phyloP scores from a whole-genome alignment of 179 eudicot genomes.

The Beta lomatogona region DNA sequence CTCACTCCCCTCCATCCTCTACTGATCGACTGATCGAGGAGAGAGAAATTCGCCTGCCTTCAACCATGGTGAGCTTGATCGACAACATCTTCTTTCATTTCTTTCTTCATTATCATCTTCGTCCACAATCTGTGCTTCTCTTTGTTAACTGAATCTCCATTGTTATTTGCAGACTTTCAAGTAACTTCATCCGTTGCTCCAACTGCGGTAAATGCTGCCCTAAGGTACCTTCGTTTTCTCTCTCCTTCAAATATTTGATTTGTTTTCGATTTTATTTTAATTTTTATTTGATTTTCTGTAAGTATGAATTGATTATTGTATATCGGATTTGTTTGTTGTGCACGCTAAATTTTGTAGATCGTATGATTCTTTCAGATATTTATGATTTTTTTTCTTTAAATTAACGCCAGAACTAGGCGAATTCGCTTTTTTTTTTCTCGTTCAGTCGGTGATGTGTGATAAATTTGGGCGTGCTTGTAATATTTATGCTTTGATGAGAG shows the following conservation, averaged over 20 bases:
- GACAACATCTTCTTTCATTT: too few species aligned
- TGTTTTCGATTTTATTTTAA: background rate
- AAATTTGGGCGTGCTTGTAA: too few species aligned
- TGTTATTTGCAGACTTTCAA: slow-evolving; percentile 65
- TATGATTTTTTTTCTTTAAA: too few species aligned
- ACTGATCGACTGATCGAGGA: too few species aligned
- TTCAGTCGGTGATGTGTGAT: too few species aligned
- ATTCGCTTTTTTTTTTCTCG: too few species aligned
- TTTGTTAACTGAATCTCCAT: background rate
- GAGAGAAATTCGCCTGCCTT: background rate
- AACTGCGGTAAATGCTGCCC: slow-evolving; percentile 93
- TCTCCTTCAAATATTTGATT: background rate
- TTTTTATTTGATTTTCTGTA: background rate
- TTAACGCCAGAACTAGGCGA: too few species aligned
- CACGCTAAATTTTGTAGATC: too few species aligned
- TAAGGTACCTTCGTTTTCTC: slow-evolving; percentile 38
- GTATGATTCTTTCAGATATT: too few species aligned
- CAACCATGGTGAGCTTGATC: slow-evolving; percentile 20
- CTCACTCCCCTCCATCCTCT: too few species aligned
- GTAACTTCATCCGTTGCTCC: slow-evolving; percentile 90
- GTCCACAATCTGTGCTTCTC: background rate
- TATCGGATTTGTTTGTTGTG: too few species aligned
- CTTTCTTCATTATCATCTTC: background rate
- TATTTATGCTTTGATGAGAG: too few species aligned
- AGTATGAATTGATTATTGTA: background rate